Evolutionary conservation across 257 asterid species (phyloP).

Genomic region (Misopates orontium): DNA sequence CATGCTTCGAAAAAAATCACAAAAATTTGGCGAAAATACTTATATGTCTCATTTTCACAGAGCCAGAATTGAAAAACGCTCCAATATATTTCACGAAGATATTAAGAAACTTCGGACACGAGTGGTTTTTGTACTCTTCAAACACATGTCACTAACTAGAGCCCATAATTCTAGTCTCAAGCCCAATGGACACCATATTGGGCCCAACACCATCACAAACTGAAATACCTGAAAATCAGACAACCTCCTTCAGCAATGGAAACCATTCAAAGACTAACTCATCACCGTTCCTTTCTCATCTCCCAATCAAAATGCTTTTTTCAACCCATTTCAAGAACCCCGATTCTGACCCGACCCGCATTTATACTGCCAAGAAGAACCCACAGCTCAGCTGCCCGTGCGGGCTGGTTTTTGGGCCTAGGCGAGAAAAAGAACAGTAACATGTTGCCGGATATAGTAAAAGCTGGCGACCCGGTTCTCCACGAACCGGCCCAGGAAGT

Average conservation of each 20-base stretch:
- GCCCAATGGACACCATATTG: neutral
- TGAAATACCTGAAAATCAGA: neutral
- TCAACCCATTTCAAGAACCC: slow-evolving; percentile 29
- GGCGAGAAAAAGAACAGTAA: slow-evolving; percentile 45
- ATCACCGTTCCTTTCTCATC: slow-evolving; percentile 39
- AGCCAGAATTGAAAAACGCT: too few species aligned
- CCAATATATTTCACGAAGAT: too few species aligned
- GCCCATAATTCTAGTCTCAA: too few species aligned
- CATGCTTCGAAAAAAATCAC: too few species aligned
- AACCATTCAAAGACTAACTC: slow-evolving; percentile 49
- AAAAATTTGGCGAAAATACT: too few species aligned
- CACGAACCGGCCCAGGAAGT: slow-evolving; percentile 81
- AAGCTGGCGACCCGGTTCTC: slow-evolving; percentile 98
- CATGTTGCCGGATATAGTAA: slow-evolving; percentile 65
- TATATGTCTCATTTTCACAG: too few species aligned
- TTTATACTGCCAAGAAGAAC: slow-evolving; percentile 23
- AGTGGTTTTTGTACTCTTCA: too few species aligned
- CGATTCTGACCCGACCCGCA: slow-evolving; percentile 36
- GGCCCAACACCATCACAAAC: slow-evolving; percentile 15
- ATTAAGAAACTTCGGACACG: too few species aligned
- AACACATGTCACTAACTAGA: too few species aligned
- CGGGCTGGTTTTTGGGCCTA: slow-evolving; percentile 78
- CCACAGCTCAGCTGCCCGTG: slow-evolving; percentile 44
- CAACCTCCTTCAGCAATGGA: slow-evolving; percentile 50
- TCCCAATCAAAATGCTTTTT: slow-evolving; percentile 32